phyloP scores from a whole-genome alignment of 345 rosid species.

The Eucalyptus dawsonii region DNA sequence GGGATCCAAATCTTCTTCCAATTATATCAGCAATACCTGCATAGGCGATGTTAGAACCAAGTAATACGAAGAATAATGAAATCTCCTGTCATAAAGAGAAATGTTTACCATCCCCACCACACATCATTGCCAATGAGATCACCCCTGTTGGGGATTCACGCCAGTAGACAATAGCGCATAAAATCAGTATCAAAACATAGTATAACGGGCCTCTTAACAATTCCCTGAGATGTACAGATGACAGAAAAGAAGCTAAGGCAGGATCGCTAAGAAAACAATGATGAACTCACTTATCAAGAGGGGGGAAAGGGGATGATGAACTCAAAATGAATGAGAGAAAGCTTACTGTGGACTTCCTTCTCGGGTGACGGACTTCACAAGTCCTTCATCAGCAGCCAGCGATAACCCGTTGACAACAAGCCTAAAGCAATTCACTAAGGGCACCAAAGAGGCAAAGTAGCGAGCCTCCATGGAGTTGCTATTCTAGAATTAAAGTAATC shows the following conservation, averaged over 20 bases:
- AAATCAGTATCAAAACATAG: slow-evolving; percentile 71
- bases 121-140: slow-evolving; percentile 75
- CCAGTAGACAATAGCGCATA: slow-evolving; percentile 61
- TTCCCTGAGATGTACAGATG: slow-evolving; percentile 37
- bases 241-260: neutral
- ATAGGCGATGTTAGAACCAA: neutral
- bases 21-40: slow-evolving; percentile 81
- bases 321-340: neutral
- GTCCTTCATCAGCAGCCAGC: slow-evolving; percentile 31
- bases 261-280: no score
- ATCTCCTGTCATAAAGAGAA: neutral
- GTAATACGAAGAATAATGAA: neutral
- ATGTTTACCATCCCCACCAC: slow-evolving; percentile 80
- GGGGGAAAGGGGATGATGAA: neutral
- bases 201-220: slow-evolving; percentile 82
- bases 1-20: slow-evolving; percentile 78
- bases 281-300: neutral
- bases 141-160: slow-evolving; percentile 79
- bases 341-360: slow-evolving; percentile 71
- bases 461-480: slow-evolving; percentile 65
- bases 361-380: slow-evolving; percentile 71
- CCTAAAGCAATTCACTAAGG: slow-evolving; percentile 55
- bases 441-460: slow-evolving; percentile 71
- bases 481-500: slow-evolving; percentile 26
- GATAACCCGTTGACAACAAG: slow-evolving; percentile 63